Evolutionary conservation across 768 basidiomycete genomes (phyloP).

Genomic region (Austroboletus festivus): DNA sequence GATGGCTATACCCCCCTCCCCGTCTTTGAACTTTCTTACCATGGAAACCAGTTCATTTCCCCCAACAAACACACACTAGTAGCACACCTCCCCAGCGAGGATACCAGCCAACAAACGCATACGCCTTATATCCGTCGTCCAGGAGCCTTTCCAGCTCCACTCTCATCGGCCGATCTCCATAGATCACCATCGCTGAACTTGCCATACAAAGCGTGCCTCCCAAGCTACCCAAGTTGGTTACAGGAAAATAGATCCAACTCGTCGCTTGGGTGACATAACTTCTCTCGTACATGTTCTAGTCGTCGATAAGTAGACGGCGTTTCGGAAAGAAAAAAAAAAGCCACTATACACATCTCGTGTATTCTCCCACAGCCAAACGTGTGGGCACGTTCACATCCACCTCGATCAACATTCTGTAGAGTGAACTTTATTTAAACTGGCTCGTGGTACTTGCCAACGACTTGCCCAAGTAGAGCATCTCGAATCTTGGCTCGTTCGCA

Average conservation of each 20-base stretch:
- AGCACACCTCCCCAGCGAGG: no score
- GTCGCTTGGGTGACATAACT: conserved; percentile 24
- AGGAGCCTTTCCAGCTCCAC: neutral
- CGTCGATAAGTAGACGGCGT: conserved; percentile 28
- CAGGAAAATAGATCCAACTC: conserved; percentile 2
- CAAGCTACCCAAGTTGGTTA: no score
- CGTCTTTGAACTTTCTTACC: conserved; percentile 19
- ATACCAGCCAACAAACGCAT: no score
- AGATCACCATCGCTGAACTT: no score
- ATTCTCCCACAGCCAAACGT: conserved; percentile 26
- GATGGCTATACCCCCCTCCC: conserved; percentile 12
- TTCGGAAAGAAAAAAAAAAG: no score
- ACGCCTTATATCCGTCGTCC: neutral
- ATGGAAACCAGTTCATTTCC: conserved; percentile 28
- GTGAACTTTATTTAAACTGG: conserved; percentile 20
- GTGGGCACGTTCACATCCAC: conserved; percentile 30
- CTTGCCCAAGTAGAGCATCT: no score
- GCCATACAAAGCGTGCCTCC: no score
- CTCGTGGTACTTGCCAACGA: no score
- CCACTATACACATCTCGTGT: no score
- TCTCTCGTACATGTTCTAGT: conserved; percentile 14
- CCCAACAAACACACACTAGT: no score
- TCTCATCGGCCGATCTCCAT: no score
- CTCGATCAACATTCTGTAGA: conserved; percentile 20
- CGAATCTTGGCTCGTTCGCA: no score